Evolutionary conservation across 441 rosid species (phyloP), one percentile per base, ranked within the genome.

Genomic region (Oxalis stricta): DNA sequence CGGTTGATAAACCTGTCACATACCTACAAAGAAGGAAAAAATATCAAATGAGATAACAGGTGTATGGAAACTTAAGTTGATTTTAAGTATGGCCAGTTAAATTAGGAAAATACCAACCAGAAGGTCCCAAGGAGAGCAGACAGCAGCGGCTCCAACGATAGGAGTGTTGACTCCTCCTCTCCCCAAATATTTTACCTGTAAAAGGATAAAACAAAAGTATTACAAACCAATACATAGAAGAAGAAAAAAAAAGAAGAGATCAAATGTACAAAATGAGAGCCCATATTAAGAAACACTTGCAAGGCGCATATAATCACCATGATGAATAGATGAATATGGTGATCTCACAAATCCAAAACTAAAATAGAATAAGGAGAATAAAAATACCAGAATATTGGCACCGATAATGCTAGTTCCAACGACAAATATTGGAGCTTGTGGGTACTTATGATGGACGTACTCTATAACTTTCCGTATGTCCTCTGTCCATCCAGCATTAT

Each of bases 371-470:
- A 8, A 24, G 5, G 15, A 18, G 28, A 35, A 35, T 18, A 33
- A 17, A 41, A 41, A 18, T 70, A 73, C 80, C 76, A 73, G 56
- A 51, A 73, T 44, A 45, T 73, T 73, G 38, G 80, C 71, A 43
- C 80, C 80, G 33, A 73, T n/a, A n/a, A n/a, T 61, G 53, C 80
- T 73, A 48, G 80, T 73, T 39, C 80, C 76, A 52, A 73, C 73
- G 21, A 58, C 64, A 44, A 55, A 70, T 26, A 73, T 30, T 50
- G 73, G 73, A 61, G 73, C 63, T 48, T 64, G 70, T 20, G 73
- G 76, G 52, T 66, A 51, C 38, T 57, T 58, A 33, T 44, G 21
- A 35, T 64, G 63, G n/a, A 74, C 18, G 43, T 59, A 52, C n/a
- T 59, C 55, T 45, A 70, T 51, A 33, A 70, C 63, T 35, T 20